Conservation (phyloP, 2,329 filamentous ascomycete genomes). For the Curvularia hawaiiensis region DNA sequence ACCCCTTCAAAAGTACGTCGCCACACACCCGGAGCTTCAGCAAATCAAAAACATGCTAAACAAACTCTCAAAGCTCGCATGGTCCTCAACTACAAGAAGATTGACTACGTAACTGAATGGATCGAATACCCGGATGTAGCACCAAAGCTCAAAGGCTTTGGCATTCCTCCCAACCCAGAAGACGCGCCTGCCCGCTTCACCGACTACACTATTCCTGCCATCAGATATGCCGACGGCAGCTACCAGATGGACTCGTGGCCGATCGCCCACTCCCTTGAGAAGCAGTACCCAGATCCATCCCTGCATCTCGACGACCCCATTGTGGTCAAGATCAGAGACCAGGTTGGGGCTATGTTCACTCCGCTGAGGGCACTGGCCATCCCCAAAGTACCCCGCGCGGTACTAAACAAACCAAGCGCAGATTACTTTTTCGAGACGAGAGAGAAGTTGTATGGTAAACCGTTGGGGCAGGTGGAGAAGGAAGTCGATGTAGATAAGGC, state of each 20-base stretch:
- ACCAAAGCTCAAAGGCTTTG: slow-evolving; percentile 54
- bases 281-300: slow-evolving; percentile 61
- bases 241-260: slow-evolving; percentile 68
- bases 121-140: slow-evolving; percentile 70
- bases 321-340: slow-evolving; percentile 52
- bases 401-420: slow-evolving; percentile 59
- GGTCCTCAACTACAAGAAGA: slow-evolving; percentile 68
- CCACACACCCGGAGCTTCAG: neutral
- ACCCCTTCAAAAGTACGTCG: slow-evolving; percentile 71
- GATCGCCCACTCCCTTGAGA: slow-evolving; percentile 66
- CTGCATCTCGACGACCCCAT: slow-evolving; percentile 63
- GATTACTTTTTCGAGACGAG: slow-evolving; percentile 65
- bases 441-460: slow-evolving; percentile 55
- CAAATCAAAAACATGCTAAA: neutral
- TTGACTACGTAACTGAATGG: slow-evolving; percentile 73
- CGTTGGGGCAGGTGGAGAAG: slow-evolving; percentile 56
- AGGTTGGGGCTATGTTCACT: slow-evolving; percentile 38
- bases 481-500: slow-evolving; percentile 57
- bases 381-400: slow-evolving; percentile 53
- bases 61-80: slow-evolving; percentile 59
- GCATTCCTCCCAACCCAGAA: slow-evolving; percentile 54
- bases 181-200: slow-evolving; percentile 38
- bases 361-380: slow-evolving; percentile 39
- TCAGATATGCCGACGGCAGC: slow-evolving; percentile 60
- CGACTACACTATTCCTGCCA: slow-evolving; percentile 61